Evolutionary conservation across 179 eudicot genomes (phyloP), one percentile per base, ranked within the genome.

Genomic region (Beta macrorhiza): DNA sequence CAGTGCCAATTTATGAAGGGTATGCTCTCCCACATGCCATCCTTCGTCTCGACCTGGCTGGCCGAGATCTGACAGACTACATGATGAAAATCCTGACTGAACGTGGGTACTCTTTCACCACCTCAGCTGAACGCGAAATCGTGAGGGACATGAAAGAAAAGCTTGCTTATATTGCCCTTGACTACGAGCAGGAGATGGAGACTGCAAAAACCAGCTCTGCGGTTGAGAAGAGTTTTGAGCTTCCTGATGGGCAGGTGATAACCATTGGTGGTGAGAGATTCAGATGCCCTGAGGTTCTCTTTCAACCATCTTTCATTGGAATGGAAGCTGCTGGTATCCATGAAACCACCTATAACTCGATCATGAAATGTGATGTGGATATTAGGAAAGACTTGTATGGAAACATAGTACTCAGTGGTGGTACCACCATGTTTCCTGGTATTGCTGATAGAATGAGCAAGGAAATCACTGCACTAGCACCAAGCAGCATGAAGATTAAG

Each of bases 371-470:
- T 75, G 88, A 86, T 69, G 88, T 86, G 47, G 88, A 86, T 71
- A 86, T 86, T 1, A 86, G 88, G 83, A 86, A 86, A 61, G 88
- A 86, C 73, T 65, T 86, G 69, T 86, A 86, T 37, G 84, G 86
- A 79, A 82, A 82, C 78, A 82, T 85, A 6, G 87, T 85, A 1
- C 87, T 85, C 25, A 85, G 87, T 79, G 88, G 88, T 51, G 88
- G 88, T 70, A 86, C 88, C 10, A 86, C 88, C 67, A 86, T 86
- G 88, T 86, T 86, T 64, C n/a, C 84, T 16, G 88, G 88, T 6
- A 86, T 86, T 72, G 88, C 86, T 44, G 88, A 86, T 76, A 75
- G 88, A 76, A 86, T 86, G 88, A 86, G 88, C 77, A 86, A 83
- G 86, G 88, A 86, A 79, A 84, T 86, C 67, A 86, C 86, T 67